A percentile compares a stretch with the other conserved stretches of the same genome.
Evolutionary conservation across 1,139 yeast species (phyloP).

Genomic region (Wickerhamomyces sp.): DNA sequence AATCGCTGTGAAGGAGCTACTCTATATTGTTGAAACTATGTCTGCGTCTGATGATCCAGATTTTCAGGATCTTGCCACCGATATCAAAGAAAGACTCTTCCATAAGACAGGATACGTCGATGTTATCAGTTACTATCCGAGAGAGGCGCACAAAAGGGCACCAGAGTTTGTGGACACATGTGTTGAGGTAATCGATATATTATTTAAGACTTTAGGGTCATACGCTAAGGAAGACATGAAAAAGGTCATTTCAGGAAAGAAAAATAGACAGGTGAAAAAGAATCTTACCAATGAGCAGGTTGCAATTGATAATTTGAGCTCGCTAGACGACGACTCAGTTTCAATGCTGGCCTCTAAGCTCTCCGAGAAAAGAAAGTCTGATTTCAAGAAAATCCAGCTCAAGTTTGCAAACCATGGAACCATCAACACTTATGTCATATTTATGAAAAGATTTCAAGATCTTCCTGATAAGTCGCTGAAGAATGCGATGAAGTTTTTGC

Average conservation of each 20-base stretch:
- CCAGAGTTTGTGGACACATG: conserved; percentile 57
- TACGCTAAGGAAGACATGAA: conserved; percentile 60
- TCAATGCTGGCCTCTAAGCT: conserved; percentile 34
- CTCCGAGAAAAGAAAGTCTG: conserved; percentile 48
- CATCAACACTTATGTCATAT: conserved; percentile 32
- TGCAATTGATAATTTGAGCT: conserved; percentile 36
- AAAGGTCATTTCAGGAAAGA: conserved; percentile 47
- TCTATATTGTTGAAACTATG: conserved; percentile 50
- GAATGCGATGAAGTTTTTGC: conserved; percentile 64
- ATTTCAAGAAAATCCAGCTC: conserved; percentile 36
- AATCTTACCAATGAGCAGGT: conserved; percentile 25
- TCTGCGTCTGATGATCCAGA: conserved; percentile 33
- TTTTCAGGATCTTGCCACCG: conserved; percentile 44
- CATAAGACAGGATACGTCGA: conserved; percentile 61
- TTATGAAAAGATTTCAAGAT: conserved; percentile 52
- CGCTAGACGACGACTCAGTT: conserved; percentile 38
- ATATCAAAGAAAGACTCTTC: conserved; percentile 51
- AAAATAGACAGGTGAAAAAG: conserved; percentile 29
- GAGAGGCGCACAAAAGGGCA: conserved; percentile 61
- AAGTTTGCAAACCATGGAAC: conserved; percentile 34
- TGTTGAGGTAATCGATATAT: conserved; percentile 61
- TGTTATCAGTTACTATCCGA: conserved; percentile 55
- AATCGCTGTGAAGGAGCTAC: conserved; percentile 61
- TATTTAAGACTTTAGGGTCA: conserved; percentile 64
- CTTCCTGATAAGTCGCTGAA: conserved; percentile 57